Conservation (phyloP, 2,329 filamentous ascomycete genomes). For the Neocatenulostroma microsporum region DNA sequence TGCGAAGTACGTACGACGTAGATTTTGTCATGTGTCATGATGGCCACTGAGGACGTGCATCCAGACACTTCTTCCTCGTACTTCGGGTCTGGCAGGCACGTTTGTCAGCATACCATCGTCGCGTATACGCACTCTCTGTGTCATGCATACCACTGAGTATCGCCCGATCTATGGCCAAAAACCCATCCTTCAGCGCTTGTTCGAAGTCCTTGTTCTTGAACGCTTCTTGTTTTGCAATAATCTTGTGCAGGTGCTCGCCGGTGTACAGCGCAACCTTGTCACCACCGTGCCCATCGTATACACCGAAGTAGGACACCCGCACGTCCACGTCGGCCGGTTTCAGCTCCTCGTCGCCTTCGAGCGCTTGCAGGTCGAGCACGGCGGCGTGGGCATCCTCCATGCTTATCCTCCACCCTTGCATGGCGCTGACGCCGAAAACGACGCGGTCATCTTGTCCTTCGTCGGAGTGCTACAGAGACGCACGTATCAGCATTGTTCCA, state of each 20-base stretch:
- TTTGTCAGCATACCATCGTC: conserved; percentile 19
- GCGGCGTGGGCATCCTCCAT: conserved; percentile 97
- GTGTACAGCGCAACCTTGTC: conserved; percentile 93
- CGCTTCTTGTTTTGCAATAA: conserved; percentile 87
- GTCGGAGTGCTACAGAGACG: conserved; percentile 62
- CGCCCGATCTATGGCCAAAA: conserved; percentile 88
- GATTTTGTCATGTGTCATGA: conserved; percentile 86
- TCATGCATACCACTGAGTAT: conserved; percentile 76
- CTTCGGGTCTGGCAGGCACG: conserved; percentile 62
- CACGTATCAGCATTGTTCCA: conserved; percentile 3
- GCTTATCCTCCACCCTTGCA: conserved; percentile 99
- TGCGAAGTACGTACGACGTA: conserved; percentile 66
- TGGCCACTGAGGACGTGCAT: conserved; percentile 86
- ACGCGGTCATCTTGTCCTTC: conserved; percentile 88
- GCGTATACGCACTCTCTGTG: not conserved
- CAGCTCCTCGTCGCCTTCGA: conserved; percentile 45
- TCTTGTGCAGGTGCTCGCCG: conserved; percentile 86
- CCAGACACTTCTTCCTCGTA: conserved; percentile 98
- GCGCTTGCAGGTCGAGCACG: conserved; percentile 74
- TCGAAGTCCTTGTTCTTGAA: conserved; percentile 89
- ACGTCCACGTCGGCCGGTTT: conserved; percentile 56
- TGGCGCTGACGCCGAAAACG: conserved; percentile 89
- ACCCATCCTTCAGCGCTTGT: conserved; percentile 94
- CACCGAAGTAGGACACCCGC: conserved; percentile 89
- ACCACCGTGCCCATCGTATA: conserved; percentile 95